These are phyloP conservation scores for Termitomyces sp. DNA, from an alignment of 768 basidiomycete species.

Conservation along the genomic window DNA sequence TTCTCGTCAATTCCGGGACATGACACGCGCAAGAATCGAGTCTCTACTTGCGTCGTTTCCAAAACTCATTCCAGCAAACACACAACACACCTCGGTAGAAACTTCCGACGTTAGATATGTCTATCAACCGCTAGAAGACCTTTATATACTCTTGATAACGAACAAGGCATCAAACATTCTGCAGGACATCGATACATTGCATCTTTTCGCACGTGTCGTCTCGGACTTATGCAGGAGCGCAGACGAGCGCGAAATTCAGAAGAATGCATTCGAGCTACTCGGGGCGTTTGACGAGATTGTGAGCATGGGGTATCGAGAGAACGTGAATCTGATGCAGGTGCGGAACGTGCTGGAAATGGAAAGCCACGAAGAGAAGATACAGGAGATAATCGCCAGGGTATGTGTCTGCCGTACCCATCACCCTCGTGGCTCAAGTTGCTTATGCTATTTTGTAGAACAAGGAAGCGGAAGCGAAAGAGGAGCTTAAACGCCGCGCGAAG, in stretches of 20 bases:
- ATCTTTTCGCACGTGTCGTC: slow-evolving; percentile 90
- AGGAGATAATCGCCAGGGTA: slow-evolving; percentile 97
- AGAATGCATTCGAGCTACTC: slow-evolving; percentile 89
- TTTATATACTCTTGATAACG: slow-evolving; percentile 96
- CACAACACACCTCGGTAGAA: slow-evolving; percentile 95
- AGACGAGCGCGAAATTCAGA: slow-evolving; percentile 85
- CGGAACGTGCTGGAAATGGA: slow-evolving; percentile 83
- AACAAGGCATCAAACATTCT: slow-evolving; percentile 99
- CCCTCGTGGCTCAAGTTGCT: background rate
- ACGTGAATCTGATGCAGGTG: slow-evolving; percentile 75
- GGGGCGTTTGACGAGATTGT: slow-evolving; percentile 97
- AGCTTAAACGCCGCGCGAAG: slow-evolving; percentile 95
- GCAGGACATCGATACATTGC: slow-evolving; percentile 95
- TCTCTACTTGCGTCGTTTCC: slow-evolving; percentile 96
- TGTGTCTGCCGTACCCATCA: slow-evolving; percentile 29
- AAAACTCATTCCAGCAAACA: slow-evolving; percentile 91
- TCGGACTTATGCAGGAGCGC: slow-evolving; percentile 85
- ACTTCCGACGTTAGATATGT: slow-evolving; percentile 94
- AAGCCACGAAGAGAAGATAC: slow-evolving; percentile 91
- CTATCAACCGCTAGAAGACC: slow-evolving; percentile 93
- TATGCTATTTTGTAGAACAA: slow-evolving; percentile 63
- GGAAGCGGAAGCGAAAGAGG: slow-evolving; percentile 98
- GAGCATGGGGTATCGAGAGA: slow-evolving; percentile 80
- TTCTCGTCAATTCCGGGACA: slow-evolving; percentile 93
- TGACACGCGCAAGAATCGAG: slow-evolving; percentile 90